Percentiles rank a stretch among this genome's conserved stretches.
Conservation (phyloP, 2,329 filamentous ascomycete species). For the Sporothrix brasiliensis region DNA sequence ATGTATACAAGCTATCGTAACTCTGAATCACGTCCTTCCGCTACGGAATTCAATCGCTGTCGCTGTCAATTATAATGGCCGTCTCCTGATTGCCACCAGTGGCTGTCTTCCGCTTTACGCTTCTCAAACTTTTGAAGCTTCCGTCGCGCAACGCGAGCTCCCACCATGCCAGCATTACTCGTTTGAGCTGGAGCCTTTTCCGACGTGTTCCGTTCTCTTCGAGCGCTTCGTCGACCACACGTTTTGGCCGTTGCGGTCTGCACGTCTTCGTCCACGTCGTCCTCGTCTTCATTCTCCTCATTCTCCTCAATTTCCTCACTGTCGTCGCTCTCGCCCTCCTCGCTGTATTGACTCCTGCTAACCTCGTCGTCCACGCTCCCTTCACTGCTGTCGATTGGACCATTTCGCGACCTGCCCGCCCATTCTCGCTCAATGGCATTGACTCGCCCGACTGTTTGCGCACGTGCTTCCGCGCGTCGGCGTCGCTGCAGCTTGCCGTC, state of each 20-base stretch:
- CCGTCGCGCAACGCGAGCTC: background rate
- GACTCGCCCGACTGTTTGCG: conserved; percentile 30
- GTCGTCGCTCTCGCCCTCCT: background rate
- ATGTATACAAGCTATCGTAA: no score
- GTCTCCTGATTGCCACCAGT: background rate
- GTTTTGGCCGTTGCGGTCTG: background rate
- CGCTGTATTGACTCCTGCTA: background rate
- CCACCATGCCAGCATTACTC: background rate
- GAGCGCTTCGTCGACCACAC: background rate
- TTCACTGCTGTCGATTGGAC: background rate
- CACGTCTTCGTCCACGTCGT: background rate
- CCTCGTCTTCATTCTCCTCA: background rate
- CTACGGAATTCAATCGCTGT: conserved; percentile 22
- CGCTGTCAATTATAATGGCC: conserved; percentile 28
- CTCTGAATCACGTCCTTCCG: background rate
- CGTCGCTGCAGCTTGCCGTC: background rate
- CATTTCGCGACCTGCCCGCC: conserved; percentile 4
- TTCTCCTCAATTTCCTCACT: no score
- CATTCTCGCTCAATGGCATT: conserved; percentile 27
- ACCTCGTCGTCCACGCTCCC: background rate
- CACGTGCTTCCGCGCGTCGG: conserved; percentile 36
- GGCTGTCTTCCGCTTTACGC: background rate
- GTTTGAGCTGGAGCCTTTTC: background rate
- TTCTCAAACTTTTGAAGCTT: background rate
- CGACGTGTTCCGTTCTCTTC: background rate